Base-by-base conservation (phyloP, 768 basidiomycete genomes). In the Suillus luteus region DNA sequence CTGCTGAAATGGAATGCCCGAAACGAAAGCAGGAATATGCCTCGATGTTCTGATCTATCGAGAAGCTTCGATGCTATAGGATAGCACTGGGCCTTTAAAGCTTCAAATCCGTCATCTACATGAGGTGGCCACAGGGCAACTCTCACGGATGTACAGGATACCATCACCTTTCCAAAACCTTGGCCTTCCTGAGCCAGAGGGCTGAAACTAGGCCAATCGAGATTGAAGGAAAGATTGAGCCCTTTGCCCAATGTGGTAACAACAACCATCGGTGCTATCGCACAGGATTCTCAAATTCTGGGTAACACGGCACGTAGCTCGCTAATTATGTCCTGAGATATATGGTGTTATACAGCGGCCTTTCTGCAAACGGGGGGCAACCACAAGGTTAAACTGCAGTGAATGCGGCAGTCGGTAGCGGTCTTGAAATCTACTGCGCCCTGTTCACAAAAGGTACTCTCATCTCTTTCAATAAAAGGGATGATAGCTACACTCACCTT, bases 191-290 rank as follows among this genome's bases (percentile, higher is more conserved):
- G 15, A 38, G 37, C 55, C 38, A 22, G 55, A 40, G 38, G 24
- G 24, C 57, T 58, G 57, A 58, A 57, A 58, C 38, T 40, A 15
- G 38, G 57, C 40, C 38, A 41, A 58, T 58, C 57, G 38, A 41
- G 57, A 58, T 58, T 38, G 37, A 27, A 27, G 15, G 38, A 27
- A 40, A 41, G 10, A 27, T 58, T 40, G 24, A 27, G 24, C 38
- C 37, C 38, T 58, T 40, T 41, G 24, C 57, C 57, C 38, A 19
- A 40, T 58, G 38, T 40, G 8, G 57, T 41, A 27, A 41, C 57
- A 58, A 41, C 10, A 17, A 40, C 38, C 57, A 24, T 58, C 24
- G 57, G 27, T 40, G 24, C 38, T 58, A 58, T 58, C 24, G 57
- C 57, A 27, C 17, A 41, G 22, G 55, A 10, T 58, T 40, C 57